Evolutionary conservation across 1,284 basidiomycete species (phyloP), one percentile per base, ranked within the genome.

Genomic region (Meripilus lineatus): DNA sequence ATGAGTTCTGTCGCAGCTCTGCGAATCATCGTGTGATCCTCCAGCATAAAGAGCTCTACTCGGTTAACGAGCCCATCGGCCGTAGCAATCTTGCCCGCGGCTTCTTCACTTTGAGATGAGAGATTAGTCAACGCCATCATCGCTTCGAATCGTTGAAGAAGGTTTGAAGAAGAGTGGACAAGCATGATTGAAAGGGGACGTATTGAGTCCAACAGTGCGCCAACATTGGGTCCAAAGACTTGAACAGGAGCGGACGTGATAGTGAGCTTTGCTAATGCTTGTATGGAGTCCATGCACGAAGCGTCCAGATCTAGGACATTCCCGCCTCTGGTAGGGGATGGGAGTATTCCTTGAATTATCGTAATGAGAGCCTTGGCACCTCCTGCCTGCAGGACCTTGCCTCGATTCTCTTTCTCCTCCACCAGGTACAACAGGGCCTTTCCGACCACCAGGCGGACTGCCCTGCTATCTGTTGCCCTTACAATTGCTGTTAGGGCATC

Each of bases 51-150:
- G n/a, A 89, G 74, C 58, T 95, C 92, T 5, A 90, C 70, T 48
- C 79, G 81, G 57, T 71, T 71, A 39, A 91, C 57, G 18, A 93
- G 59, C 3, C 79, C 77, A n/a, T 79, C 72, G 1, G 73, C 66
- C 42, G 65, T 67, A 1, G 79, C 78, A 32, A 94, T 76, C 26
- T 80, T 75, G 15, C 74, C 68, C 3, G 86, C 80, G n/a, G 83
- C 64, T 32, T 77, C 74, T 0, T 78, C 67, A 45, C 77, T 77
- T 40, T 88, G 74, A n/a, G 90, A 93, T 1, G 93, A 84, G 26
- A 99, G 67, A 60, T 99, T 99, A 3, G 95, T 99, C 38, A 99
- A 74, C 1, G 93, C 94, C 89, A 99, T 94, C 50, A 93, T 73
- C 3, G 84, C 81, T 63, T 99, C 95, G 58, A 99, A 99, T 35